Base-by-base conservation (phyloP, 2,329 filamentous ascomycete genomes). In the Ophiostoma sp. region DNA sequence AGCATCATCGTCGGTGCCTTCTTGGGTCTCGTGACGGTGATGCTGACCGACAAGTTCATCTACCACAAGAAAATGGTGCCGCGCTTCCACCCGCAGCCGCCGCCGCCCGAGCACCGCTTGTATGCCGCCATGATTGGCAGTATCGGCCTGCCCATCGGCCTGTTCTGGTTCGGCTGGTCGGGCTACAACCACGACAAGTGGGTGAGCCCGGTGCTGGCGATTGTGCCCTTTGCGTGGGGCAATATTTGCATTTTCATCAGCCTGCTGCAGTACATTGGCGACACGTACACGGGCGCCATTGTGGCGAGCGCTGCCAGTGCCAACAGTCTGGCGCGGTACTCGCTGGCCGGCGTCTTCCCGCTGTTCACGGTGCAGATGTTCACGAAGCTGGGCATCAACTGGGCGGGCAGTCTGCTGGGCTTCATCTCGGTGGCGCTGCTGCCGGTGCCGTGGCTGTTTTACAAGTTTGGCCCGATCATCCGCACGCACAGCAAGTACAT, bases 91-190 rank as follows among this genome's bases (percentile, higher is more conserved):
- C 75, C 75, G 0, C 73, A 77, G 40, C 74, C 74, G 40, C 78
- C 81, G 0, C 79, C 80, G 0, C 85, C 86, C 0, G 86, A 89
- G 75, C 78, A 87, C 69, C 78, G 87, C 0, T 77, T 89, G 11
- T 84, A 86, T 69, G 80, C 82, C 0, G 84, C 85, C 16, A 87
- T 88, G 82, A 75, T 86, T 8, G 85, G 85, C 0, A 83, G 83
- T 69, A 60, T 85, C 14, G 81, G 82, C 0, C 74, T 87, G 6
- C 83, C 84, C 0, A 66, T 84, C 0, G 81, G 81, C 0, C 74
- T 88, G 9, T 87, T 87, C 73, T 86, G 85, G 84, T 86, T 86
- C 71, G 84, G 81, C 0, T 88, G 86, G 86, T 81, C 82, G 1
- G 81, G 83, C 0, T 75, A 78, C 4, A 69, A 71, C 0, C 77